Evolutionary conservation across 768 basidiomycete species (phyloP).

Genomic region (Cyathus striatus): DNA sequence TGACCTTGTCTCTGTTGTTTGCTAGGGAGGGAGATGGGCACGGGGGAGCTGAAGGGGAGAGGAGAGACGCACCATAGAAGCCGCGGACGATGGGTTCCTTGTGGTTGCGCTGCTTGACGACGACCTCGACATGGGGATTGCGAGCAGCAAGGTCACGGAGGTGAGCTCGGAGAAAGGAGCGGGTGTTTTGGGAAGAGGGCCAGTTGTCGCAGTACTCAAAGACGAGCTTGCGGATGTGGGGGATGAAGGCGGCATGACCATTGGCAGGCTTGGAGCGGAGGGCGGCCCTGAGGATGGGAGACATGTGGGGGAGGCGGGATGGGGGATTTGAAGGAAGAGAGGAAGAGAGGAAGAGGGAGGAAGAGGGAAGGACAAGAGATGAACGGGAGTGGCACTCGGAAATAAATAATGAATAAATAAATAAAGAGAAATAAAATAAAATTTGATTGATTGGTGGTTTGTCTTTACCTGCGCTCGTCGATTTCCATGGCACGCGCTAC

Average conservation of each 20-base stretch:
- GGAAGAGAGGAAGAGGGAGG: background rate
- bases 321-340: constrained; percentile 7
- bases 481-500: constrained; percentile 70
- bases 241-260: constrained; percentile 69
- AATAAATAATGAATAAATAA: too few species aligned
- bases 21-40: constrained; percentile 38
- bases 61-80: constrained; percentile 60
- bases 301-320: constrained; percentile 8
- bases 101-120: constrained; percentile 69
- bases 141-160: constrained; percentile 59
- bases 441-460: too few species aligned
- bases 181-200: constrained; percentile 69
- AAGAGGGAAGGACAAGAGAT: constrained; percentile 1
- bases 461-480: too few species aligned
- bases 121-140: constrained; percentile 83
- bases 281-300: constrained; percentile 35
- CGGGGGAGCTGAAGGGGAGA: constrained; percentile 8
- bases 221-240: constrained; percentile 80
- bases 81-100: constrained; percentile 80
- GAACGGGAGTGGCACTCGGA: background rate
- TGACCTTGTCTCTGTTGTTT: constrained; percentile 85
- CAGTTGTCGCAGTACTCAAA: constrained; percentile 85
- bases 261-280: constrained; percentile 63
- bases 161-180: constrained; percentile 61
- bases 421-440: too few species aligned